Base-by-base conservation (phyloP, 2,329 filamentous ascomycete species). In the Incumbomyces delicatus region DNA sequence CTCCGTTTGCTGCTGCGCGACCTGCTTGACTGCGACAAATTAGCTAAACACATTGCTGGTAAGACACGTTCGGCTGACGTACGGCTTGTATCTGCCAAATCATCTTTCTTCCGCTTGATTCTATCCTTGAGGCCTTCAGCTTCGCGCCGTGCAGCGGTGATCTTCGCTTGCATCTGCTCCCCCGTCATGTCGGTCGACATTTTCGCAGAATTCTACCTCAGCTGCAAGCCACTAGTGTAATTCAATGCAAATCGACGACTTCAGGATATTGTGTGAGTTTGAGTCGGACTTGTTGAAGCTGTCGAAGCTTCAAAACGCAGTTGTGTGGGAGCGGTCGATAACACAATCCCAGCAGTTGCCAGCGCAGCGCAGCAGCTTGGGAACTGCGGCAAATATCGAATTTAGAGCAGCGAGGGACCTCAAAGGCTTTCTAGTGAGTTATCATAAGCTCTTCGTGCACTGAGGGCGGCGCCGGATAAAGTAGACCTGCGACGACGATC, bases 91-190 rank as follows among this genome's bases (percentile, higher is more conserved):
- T 98, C 92, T 66, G 90, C 90, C 60, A 98, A 80, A 73, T 96
- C 92, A 79, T 98, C 92, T 85, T 96, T 96, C 81, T 94, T 95
- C 72, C 89, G 82, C 83, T 95, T 96, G 80, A 96, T 96, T 70
- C 87, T 84, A 68, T 96, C 90, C 77, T 96, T 96, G 60, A 96
- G 75, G 45, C 86, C 89, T 76, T 96, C 92, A 61, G 92, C 92
- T 77, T 98, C 92, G 75, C 92, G 87, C 70, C 92, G 83, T 66
- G 92, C 90, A 63, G 86, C 83, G 64, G 87, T 85, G 61, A 92
- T 90, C 70, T 85, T 85, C 72, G 89, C 85, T 77, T 96, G 90
- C 81, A 95, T 94, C 58, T 72, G 69, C 62, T 73, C 69, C 60
- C 68, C 66, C 56, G 64, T 68, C 67, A 72, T 69, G 56, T 71